Base-by-base conservation (phyloP, 2,329 filamentous ascomycete species). In the Fonsecaea monophora region DNA sequence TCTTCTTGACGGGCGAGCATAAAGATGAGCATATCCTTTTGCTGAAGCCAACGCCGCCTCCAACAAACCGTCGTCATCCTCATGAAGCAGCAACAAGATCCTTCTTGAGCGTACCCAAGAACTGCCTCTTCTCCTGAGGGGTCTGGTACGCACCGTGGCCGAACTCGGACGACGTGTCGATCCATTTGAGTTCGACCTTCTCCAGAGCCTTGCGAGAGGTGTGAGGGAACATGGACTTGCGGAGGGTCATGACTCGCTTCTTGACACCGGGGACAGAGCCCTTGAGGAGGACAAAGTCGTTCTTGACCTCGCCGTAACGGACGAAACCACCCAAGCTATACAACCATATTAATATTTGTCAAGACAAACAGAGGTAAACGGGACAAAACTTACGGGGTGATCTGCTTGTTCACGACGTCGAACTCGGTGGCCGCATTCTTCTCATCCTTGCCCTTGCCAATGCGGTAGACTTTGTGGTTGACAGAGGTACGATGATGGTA, bases 181-280 rank as follows among this genome's bases (percentile, higher is more conserved):
- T 99, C 95, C 95, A 99, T 87, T 99, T 99, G 87, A 99, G 92
- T 80, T 94, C 92, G 82, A 98, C 92, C 92, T 99, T 98, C 91
- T 99, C 95, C 80, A 97, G 88, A 65, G 95, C 92, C 83, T 90
- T 93, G 82, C 95, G 89, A 80, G 91, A 97, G 77, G 94, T 98
- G 89, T 99, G 95, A 71, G 86, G 87, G 89, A 95, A 98, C 89
- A 99, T 95, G 75, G 94, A 96, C 89, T 98, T 99, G 84, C 95
- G 92, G 78, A 99, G 91, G 76, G 95, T 99, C 87, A 98, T 92
- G 81, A 99, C 90, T 82, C 95, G 90, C 94, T 99, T 99, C 94
- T 98, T 98, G 81, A 93, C 90, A 90, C 95, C 95, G 72, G 95
- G 95, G 76, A 96, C 88, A 75, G 92, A 96, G 78, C 95, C 95